A percentile compares a stretch with the other conserved stretches of the same genome.
phyloP scores from a whole-genome alignment of 2,329 filamentous ascomycete genomes.

The Arthrinium phaeospermum region DNA sequence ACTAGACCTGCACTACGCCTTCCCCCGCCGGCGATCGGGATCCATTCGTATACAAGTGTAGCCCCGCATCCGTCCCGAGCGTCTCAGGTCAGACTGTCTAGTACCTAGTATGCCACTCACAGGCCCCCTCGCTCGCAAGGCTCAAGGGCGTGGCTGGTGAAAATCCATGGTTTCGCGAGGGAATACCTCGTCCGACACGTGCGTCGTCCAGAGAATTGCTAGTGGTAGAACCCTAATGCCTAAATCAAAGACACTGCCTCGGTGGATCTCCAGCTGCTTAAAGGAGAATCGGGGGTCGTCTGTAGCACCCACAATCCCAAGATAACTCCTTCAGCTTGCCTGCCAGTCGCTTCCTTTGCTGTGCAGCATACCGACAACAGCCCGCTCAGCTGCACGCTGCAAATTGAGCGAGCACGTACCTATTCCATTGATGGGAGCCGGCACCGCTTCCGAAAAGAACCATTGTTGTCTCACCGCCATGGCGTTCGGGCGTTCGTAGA shows the following conservation, averaged over 20 bases:
- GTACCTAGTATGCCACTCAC: neutral
- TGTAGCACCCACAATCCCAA: neutral
- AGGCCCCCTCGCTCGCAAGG: neutral
- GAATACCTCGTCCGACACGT: neutral
- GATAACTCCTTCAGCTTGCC: neutral
- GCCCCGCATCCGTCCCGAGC: conserved; percentile 7
- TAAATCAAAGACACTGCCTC: neutral
- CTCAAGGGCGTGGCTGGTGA: neutral
- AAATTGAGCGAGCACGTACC: neutral
- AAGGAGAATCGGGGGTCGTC: neutral
- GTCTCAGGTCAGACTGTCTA: neutral
- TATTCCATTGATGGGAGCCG: neutral
- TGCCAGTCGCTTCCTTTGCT: neutral
- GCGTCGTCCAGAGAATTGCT: neutral
- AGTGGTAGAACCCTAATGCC: neutral
- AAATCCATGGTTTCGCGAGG: neutral
- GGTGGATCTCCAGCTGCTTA: neutral
- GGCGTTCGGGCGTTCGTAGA: neutral
- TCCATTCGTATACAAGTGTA: conserved; percentile 3
- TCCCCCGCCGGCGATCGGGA: neutral
- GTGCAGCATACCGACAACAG: neutral
- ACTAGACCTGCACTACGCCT: neutral
- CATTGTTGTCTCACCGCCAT: neutral
- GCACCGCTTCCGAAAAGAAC: neutral
- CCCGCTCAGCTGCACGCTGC: neutral